These are phyloP conservation scores for Pythium monospermum DNA, from an alignment of 352 stramenopile species.

Conservation along the genomic window DNA sequence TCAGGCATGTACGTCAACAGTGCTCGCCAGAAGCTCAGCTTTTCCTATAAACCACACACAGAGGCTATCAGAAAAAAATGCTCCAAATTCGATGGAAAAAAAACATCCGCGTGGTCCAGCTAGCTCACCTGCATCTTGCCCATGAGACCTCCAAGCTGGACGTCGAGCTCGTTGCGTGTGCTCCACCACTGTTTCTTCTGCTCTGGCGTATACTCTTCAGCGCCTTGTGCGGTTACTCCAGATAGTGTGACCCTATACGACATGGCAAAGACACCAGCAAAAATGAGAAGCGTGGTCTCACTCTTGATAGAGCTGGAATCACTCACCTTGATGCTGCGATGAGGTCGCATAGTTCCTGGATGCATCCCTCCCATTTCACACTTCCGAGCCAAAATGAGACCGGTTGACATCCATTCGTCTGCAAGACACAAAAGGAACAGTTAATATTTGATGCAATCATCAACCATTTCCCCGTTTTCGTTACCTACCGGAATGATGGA, in stretches of 20 bases:
- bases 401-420: constrained; percentile 40
- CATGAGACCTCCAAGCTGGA: constrained; percentile 34
- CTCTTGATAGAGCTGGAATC: no score
- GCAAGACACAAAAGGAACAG: background rate
- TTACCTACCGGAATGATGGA: constrained; percentile 15
- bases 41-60: background rate
- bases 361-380: constrained; percentile 33
- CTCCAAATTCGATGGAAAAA: no score
- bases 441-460: background rate
- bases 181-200: constrained; percentile 81
- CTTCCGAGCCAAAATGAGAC: constrained; percentile 46
- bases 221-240: constrained; percentile 48
- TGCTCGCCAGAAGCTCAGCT: constrained; percentile 18
- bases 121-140: constrained; percentile 50
- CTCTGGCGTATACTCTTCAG: constrained; percentile 40
- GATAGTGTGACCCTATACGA: constrained; percentile 45
- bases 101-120: no score
- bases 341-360: constrained; percentile 40
- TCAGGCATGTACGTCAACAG: constrained; percentile 7
- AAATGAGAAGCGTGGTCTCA: no score
- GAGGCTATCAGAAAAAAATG: constrained; percentile 12
- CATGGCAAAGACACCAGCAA: background rate
- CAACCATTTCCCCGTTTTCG: background rate
- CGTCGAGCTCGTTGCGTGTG: constrained; percentile 53
- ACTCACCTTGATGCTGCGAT: constrained; percentile 49